These are phyloP conservation scores for Cytidiella melzeri DNA, from an alignment of 768 basidiomycete species.

Conservation along the genomic window DNA sequence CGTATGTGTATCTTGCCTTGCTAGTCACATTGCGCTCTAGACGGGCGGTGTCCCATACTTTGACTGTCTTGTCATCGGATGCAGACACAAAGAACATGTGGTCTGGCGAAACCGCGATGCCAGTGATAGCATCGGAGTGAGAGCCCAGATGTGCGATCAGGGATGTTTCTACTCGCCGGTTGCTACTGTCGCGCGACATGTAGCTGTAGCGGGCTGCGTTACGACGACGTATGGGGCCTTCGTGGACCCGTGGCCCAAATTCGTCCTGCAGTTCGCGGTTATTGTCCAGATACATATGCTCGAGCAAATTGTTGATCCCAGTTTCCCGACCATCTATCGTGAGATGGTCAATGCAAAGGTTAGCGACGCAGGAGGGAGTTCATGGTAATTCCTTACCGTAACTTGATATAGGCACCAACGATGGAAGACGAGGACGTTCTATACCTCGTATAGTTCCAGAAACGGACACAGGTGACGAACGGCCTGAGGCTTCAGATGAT, in stretches of 20 bases:
- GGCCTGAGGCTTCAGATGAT: slow-evolving; percentile 68
- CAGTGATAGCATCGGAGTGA: slow-evolving; percentile 74
- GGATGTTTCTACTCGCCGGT: slow-evolving; percentile 63
- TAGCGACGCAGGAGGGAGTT: not conserved
- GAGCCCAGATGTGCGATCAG: slow-evolving; percentile 82
- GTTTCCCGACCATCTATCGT: slow-evolving; percentile 80
- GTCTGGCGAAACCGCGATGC: slow-evolving; percentile 85
- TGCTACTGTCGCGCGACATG: slow-evolving; percentile 54
- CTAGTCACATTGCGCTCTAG: slow-evolving; percentile 91
- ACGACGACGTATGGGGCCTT: slow-evolving; percentile 74
- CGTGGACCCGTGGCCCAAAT: slow-evolving; percentile 84
- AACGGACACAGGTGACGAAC: slow-evolving; percentile 69
- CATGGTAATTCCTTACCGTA: slow-evolving; percentile 46
- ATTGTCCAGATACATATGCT: slow-evolving; percentile 85
- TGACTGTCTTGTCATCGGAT: slow-evolving; percentile 91
- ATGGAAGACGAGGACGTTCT: slow-evolving; percentile 42
- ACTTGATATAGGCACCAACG: slow-evolving; percentile 57
- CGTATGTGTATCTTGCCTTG: slow-evolving; percentile 46
- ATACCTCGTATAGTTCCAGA: slow-evolving; percentile 47
- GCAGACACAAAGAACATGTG: slow-evolving; percentile 92
- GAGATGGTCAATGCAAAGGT: not conserved
- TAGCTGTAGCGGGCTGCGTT: slow-evolving; percentile 67
- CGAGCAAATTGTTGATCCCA: slow-evolving; percentile 82
- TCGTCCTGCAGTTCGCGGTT: slow-evolving; percentile 82
- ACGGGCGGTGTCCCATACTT: slow-evolving; percentile 89